A percentile compares a stretch with the other conserved stretches of the same genome.
These are phyloP conservation scores for Skeletonema potamos DNA, from an alignment of 108 stramenopile genomes.

Conservation along the genomic window DNA sequence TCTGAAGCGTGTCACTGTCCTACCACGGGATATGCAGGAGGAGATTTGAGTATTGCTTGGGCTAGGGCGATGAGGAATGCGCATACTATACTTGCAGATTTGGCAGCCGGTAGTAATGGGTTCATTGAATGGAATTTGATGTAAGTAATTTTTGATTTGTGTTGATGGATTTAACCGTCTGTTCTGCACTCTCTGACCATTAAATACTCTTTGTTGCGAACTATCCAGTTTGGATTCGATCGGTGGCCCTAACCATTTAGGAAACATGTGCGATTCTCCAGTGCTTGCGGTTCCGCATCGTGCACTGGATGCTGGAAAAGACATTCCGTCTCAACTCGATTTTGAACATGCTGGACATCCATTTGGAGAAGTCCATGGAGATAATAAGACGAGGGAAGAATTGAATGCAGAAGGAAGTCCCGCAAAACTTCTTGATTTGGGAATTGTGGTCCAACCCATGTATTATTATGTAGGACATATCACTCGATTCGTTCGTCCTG, in stretches of 20 bases:
- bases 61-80: slow-evolving; percentile 87
- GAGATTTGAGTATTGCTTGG: slow-evolving; percentile 74
- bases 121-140: slow-evolving; percentile 94
- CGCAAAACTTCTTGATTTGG: slow-evolving; percentile 69
- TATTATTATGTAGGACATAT: slow-evolving; percentile 90
- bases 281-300: slow-evolving; percentile 85
- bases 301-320: slow-evolving; percentile 42
- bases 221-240: slow-evolving; percentile 60
- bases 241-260: slow-evolving; percentile 93
- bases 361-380: slow-evolving; percentile 66
- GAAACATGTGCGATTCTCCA: slow-evolving; percentile 91
- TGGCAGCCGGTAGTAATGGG: slow-evolving; percentile 87
- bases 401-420: slow-evolving; percentile 77
- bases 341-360: slow-evolving; percentile 60
- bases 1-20: slow-evolving; percentile 86
- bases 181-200: background rate
- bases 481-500: slow-evolving; percentile 79
- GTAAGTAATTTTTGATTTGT: slow-evolving; percentile 23
- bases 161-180: background rate
- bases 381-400: slow-evolving; percentile 77
- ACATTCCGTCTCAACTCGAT: slow-evolving; percentile 44
- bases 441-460: slow-evolving; percentile 83
- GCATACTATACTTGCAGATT: slow-evolving; percentile 91
- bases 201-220: background rate
- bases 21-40: slow-evolving; percentile 77